A percentile compares a stretch with the other conserved stretches of the same genome.
Conservation (phyloP, 768 basidiomycete genomes). For the Auricularia cornea region DNA sequence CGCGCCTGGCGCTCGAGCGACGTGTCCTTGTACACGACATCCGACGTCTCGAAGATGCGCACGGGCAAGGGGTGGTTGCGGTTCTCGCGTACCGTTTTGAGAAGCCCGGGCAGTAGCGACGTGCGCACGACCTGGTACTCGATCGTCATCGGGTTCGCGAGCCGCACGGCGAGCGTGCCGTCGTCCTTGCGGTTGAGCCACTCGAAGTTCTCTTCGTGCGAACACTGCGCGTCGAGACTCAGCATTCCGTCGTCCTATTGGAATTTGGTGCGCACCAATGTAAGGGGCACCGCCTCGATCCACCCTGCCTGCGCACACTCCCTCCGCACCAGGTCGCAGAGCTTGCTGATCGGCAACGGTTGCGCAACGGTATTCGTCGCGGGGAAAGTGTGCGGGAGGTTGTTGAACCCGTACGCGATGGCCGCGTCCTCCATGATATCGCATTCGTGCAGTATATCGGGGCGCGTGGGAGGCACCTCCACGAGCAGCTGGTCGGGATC, state of each 20-base stretch:
- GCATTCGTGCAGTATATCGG: slow-evolving; percentile 96
- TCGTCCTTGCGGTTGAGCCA: slow-evolving; percentile 85
- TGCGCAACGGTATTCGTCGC: slow-evolving; percentile 91
- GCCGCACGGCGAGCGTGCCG: slow-evolving; percentile 71
- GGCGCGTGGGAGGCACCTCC: slow-evolving; percentile 85
- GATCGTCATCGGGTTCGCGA: slow-evolving; percentile 94
- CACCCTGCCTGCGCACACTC: slow-evolving; percentile 96
- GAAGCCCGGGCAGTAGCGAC: slow-evolving; percentile 86
- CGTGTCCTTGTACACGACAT: slow-evolving; percentile 84
- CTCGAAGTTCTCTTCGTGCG: slow-evolving; percentile 96
- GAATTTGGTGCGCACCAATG: slow-evolving; percentile 32
- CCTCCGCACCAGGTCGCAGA: slow-evolving; percentile 77
- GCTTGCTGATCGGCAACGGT: slow-evolving; percentile 79
- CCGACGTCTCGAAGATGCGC: slow-evolving; percentile 88
- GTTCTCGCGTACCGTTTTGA: slow-evolving; percentile 97
- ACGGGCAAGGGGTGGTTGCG: slow-evolving; percentile 87
- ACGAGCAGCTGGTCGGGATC: slow-evolving; percentile 63
- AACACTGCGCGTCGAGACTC: slow-evolving; percentile 61
- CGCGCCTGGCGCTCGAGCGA: slow-evolving; percentile 72
- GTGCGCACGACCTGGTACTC: slow-evolving; percentile 99
- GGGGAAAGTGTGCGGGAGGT: slow-evolving; percentile 86
- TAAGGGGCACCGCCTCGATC: slow-evolving; percentile 91
- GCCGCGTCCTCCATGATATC: slow-evolving; percentile 98
- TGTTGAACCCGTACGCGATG: slow-evolving; percentile 97
- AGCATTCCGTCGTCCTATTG: neutral